Conservation (phyloP, 495 filamentous ascomycete species). For the Lichenothelia convexa region DNA sequence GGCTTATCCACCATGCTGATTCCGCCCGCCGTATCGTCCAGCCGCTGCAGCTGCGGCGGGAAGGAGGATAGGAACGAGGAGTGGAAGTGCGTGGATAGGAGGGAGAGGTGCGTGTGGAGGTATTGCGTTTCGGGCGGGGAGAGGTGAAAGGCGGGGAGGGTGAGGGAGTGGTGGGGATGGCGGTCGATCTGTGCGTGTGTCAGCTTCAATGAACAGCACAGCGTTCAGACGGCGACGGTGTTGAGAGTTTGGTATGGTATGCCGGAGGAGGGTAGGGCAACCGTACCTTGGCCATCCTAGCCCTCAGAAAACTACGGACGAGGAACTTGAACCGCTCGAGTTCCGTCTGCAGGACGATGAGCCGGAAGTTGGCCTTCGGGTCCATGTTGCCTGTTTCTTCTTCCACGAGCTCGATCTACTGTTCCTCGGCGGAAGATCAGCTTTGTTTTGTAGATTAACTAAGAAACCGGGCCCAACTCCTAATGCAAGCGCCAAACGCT, state of each 20-base stretch:
- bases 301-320: constrained; percentile 63
- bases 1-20: constrained; percentile 83
- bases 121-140: constrained; percentile 60
- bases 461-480: too few species aligned
- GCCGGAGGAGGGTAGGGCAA: constrained; percentile 7
- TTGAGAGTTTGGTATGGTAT: constrained; percentile 9
- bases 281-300: constrained; percentile 60
- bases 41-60: constrained; percentile 49
- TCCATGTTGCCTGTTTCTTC: constrained; percentile 47
- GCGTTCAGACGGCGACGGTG: neutral
- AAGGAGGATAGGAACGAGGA: constrained; percentile 67
- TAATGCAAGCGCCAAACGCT: too few species aligned
- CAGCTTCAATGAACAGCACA: neutral
- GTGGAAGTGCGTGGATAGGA: constrained; percentile 67
- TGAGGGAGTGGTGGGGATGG: constrained; percentile 43
- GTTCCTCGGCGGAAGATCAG: constrained; percentile 31
- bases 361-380: constrained; percentile 70
- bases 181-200: constrained; percentile 38
- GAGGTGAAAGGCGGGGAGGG: constrained; percentile 28
- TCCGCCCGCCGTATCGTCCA: constrained; percentile 80
- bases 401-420: constrained; percentile 30
- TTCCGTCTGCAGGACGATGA: constrained; percentile 94
- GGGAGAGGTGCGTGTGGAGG: constrained; percentile 58
- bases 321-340: constrained; percentile 84
- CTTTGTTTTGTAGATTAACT: too few species aligned